These are phyloP conservation scores for Diversispora epigaea DNA, from an alignment of 192 early-diverging fungal species.

Conservation along the genomic window DNA sequence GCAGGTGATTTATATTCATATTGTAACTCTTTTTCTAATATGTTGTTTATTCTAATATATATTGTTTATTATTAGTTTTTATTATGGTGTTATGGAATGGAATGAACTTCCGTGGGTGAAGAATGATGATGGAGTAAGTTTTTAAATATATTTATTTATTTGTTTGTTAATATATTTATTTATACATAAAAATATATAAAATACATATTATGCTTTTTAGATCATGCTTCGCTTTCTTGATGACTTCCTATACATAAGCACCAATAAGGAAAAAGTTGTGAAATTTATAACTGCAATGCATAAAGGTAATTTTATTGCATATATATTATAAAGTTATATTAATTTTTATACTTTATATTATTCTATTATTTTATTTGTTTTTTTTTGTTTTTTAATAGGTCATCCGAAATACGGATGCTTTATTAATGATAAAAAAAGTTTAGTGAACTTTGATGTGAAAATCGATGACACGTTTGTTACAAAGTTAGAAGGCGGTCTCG, in stretches of 20 bases:
- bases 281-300: conserved; percentile 17
- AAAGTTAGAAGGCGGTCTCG: neutral
- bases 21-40: neutral
- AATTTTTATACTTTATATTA: neutral
- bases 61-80: conserved; percentile 1
- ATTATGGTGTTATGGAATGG: conserved; percentile 3
- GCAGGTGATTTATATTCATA: neutral
- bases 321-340: neutral
- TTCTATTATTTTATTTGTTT: neutral
- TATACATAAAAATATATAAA: neutral
- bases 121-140: conserved; percentile 6
- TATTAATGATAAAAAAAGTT: conserved; percentile 4
- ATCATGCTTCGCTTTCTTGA: neutral
- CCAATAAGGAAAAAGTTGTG: neutral
- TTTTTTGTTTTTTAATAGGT: neutral
- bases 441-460: conserved; percentile 3
- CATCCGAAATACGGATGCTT: conserved; percentile 8
- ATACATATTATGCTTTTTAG: neutral
- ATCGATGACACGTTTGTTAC: neutral
- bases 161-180: neutral
- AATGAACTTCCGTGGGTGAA: neutral
- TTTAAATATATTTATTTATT: neutral
- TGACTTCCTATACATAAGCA: conserved; percentile 15
- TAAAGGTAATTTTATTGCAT: neutral
- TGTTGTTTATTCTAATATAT: neutral